These are phyloP conservation scores for Begonia masoniana DNA, from an alignment of 306 rosid species.

Conservation along the genomic window DNA sequence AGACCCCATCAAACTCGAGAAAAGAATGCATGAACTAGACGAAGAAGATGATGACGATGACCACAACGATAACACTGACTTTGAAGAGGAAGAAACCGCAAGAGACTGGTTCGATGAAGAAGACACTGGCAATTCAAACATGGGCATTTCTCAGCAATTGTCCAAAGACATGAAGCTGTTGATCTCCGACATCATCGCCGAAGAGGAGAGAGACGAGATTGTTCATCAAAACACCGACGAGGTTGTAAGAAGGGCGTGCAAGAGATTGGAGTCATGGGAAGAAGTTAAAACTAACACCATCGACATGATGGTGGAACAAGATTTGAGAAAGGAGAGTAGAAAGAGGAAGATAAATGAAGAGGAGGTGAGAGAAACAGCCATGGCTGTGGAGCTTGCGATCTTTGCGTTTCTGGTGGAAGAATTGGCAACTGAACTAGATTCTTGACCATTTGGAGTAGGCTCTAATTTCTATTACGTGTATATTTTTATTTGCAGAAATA, in stretches of 20 bases:
- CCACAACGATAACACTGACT: conserved; percentile 4
- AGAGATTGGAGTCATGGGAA: conserved; percentile 59
- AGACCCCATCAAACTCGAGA: conserved; percentile 76
- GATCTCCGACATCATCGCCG: conserved; percentile 46
- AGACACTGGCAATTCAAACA: conserved; percentile 19
- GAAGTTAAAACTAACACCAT: conserved; percentile 77
- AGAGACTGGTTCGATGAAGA: conserved; percentile 21
- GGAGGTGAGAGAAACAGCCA: conserved; percentile 29
- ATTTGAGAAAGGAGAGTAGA: conserved; percentile 38
- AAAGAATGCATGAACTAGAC: conserved; percentile 47
- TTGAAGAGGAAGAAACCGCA: conserved; percentile 16
- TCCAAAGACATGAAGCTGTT: conserved; percentile 40
- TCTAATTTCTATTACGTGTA: no score
- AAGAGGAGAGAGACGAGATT: conserved; percentile 33
- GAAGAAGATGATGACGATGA: conserved; percentile 13
- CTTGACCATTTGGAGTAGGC: not conserved
- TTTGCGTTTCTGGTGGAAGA: conserved; percentile 53
- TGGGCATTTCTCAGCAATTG: conserved; percentile 9
- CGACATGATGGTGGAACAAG: conserved; percentile 94
- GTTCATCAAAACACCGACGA: conserved; percentile 17
- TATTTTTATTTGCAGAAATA: no score
- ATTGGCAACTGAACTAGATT: conserved; percentile 44
- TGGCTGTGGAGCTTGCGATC: conserved; percentile 52
- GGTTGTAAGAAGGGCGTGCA: conserved; percentile 37
- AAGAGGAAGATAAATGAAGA: conserved; percentile 44